phyloP scores from a whole-genome alignment of 257 asterid genomes.

The Solanum sejunctum region DNA sequence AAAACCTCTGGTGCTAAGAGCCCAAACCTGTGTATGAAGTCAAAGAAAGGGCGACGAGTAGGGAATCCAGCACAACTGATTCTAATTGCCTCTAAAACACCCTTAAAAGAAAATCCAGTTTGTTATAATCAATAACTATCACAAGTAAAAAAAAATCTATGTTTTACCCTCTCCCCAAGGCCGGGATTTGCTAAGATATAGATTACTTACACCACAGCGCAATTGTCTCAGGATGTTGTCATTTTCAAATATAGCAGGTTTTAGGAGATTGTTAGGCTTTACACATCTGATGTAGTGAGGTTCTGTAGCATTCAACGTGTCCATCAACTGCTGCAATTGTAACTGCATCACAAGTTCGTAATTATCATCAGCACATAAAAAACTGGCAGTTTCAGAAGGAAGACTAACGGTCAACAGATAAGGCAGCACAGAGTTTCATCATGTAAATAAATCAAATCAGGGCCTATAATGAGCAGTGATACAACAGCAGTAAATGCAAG shows the following conservation, averaged over 20 bases:
- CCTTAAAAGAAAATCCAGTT: conserved; percentile 38
- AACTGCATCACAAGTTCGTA: conserved; percentile 44
- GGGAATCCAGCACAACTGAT: conserved; percentile 98
- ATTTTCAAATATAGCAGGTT: conserved; percentile 91
- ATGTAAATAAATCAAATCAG: not conserved
- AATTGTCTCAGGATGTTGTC: conserved; percentile 80
- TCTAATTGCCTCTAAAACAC: conserved; percentile 98
- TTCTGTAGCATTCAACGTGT: conserved; percentile 84
- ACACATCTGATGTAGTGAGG: conserved; percentile 98
- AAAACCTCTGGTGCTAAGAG: conserved; percentile 87
- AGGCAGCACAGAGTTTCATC: not conserved
- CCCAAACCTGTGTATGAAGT: conserved; percentile 89
- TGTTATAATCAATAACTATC: conserved; percentile 15
- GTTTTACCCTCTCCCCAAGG: not conserved
- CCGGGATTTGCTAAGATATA: not conserved
- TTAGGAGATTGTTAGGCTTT: conserved; percentile 92
- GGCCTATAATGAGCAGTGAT: not conserved
- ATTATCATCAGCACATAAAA: conserved; percentile 1
- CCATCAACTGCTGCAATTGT: conserved; percentile 92
- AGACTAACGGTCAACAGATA: not conserved
- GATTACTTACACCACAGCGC: conserved; percentile 90
- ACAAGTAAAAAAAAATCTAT: not conserved
- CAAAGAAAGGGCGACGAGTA: conserved; percentile 94
- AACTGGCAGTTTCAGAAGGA: not conserved
- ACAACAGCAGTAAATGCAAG: not conserved